Evolutionary conservation across 2,329 filamentous ascomycete species (phyloP), one percentile per base, ranked within the genome.

Genomic region (Fusarium falciforme): DNA sequence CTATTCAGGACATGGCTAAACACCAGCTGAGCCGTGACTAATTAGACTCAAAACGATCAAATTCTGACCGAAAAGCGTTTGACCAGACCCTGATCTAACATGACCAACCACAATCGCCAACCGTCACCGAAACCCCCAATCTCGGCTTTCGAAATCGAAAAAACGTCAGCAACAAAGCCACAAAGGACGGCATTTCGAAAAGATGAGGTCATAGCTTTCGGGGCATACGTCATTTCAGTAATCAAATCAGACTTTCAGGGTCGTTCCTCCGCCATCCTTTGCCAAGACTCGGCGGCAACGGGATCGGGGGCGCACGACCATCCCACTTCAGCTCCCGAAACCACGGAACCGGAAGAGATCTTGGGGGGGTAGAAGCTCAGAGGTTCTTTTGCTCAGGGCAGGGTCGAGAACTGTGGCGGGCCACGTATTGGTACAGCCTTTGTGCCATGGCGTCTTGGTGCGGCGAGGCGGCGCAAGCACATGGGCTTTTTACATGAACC

Each of bases 221-320:
- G 25, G 4, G 36, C 25, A 31, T 25, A 57, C 44, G 22, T 54
- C 33, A 62, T 36, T 57, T 31, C n/a, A 10, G 29, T 60, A 42
- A 65, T 54, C 65, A 44, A 71, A 63, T 52, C 70, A 64, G 35
- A 74, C 57, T 74, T 74, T 69, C 68, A 74, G 71, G 71, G 71
- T 74, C 71, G 64, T 49, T 49, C 33, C 54, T 27, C 27, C 49
- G 9, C 49, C n/a, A 17, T 52, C 58, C 61, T 74, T 49, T 61
- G 75, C 75, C 75, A 77, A 77, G 75, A 70, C 71, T 77, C 73
- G 68, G 75, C 68, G 66, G 73, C 68, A 71, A 73, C 73, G 75
- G 74, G 67, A 71, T 71, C 60, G 44, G 62, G 64, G 64, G 52
- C 68, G 20, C 20, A 22, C 20, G 12, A 14, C 40, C 42, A 47